phyloP scores from a whole-genome alignment of 257 asterid genomes.

The Nicotiana paniculata region DNA sequence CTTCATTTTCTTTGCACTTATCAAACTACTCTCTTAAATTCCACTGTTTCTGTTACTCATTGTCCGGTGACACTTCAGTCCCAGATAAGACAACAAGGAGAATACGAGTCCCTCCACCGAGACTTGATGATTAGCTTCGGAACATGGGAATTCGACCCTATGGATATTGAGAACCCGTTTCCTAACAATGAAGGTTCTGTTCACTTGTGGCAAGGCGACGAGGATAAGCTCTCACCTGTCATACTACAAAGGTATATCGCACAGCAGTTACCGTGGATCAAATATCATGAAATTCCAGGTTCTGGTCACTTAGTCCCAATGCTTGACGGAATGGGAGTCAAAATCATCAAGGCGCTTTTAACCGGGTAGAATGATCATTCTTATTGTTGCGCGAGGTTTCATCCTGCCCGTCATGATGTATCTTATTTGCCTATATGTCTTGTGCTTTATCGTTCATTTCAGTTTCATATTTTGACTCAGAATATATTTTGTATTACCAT shows the following conservation, averaged over 20 bases:
- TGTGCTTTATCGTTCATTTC: background rate
- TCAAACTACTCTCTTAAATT: background rate
- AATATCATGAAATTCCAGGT: conserved; percentile 69
- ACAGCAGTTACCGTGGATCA: conserved; percentile 64
- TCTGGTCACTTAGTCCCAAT: conserved; percentile 66
- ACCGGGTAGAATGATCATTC: conserved; percentile 18
- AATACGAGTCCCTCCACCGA: conserved; percentile 58
- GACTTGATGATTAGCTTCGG: conserved; percentile 67
- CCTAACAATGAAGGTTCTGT: conserved; percentile 49
- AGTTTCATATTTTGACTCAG: background rate
- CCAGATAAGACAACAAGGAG: conserved; percentile 68
- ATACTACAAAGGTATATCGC: conserved; percentile 59
- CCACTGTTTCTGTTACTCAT: background rate
- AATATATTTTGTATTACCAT: background rate
- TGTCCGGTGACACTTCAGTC: conserved; percentile 22
- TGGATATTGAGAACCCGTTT: conserved; percentile 55
- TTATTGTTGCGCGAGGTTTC: background rate
- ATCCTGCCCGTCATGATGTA: background rate
- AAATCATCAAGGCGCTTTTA: conserved; percentile 44
- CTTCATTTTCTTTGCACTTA: background rate
- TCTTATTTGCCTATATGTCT: background rate
- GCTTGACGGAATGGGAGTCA: conserved; percentile 51
- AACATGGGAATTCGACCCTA: conserved; percentile 79
- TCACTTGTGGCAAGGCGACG: conserved; percentile 89
- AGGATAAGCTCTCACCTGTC: conserved; percentile 57